Percentiles rank a stretch among this genome's conserved stretches.
Conservation (phyloP, 208 protist genomes). For the Entamoeba dispar region DNA sequence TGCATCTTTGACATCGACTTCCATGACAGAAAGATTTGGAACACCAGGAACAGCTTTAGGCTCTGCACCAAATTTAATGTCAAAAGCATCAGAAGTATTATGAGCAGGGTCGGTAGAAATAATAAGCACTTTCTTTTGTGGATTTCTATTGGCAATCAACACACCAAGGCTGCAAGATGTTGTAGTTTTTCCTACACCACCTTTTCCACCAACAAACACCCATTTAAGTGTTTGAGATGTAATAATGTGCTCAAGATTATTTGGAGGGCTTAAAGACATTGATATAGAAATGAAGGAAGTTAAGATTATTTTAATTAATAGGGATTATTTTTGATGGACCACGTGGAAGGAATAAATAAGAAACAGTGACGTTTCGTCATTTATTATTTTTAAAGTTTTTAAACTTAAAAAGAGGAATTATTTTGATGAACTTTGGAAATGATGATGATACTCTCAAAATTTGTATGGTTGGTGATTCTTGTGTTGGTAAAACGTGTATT, state of each 20-base stretch:
- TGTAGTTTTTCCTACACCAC: slow-evolving; percentile 78
- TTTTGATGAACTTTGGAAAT: too few relatives aligned
- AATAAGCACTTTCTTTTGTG: slow-evolving; percentile 56
- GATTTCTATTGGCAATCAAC: slow-evolving; percentile 41
- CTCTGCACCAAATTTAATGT: slow-evolving; percentile 61
- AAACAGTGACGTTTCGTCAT: too few relatives aligned
- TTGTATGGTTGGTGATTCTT: not conserved
- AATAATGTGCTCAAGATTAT: not conserved
- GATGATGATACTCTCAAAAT: not conserved
- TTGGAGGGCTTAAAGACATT: not conserved
- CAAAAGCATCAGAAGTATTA: slow-evolving; percentile 86
- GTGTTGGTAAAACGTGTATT: not conserved
- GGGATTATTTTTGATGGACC: too few relatives aligned
- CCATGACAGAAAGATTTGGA: slow-evolving; percentile 72
- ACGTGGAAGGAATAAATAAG: too few relatives aligned
- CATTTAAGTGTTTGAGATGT: slow-evolving; percentile 21
- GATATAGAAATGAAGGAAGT: too few relatives aligned
- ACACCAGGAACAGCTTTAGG: slow-evolving; percentile 63
- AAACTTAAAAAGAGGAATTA: too few relatives aligned
- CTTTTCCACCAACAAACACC: slow-evolving; percentile 87
- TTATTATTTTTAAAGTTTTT: too few relatives aligned
- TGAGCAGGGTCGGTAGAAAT: slow-evolving; percentile 94
- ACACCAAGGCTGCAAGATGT: slow-evolving; percentile 64
- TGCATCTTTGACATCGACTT: slow-evolving; percentile 47
- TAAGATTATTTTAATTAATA: too few relatives aligned